phyloP scores from a whole-genome alignment of 768 basidiomycete genomes.

The Calocera cornea region DNA sequence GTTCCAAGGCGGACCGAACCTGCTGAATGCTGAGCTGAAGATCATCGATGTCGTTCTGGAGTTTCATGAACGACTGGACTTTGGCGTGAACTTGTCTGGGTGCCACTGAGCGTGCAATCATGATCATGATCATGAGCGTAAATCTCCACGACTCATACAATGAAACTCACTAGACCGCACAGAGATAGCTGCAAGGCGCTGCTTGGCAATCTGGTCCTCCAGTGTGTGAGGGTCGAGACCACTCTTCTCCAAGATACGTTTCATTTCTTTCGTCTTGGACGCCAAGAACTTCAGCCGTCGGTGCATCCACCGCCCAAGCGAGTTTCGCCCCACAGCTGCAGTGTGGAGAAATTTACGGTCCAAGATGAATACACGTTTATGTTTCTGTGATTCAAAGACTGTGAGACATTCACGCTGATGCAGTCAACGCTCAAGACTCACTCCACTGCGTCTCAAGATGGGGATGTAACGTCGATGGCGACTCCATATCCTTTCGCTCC shows the following conservation, averaged over 20 bases:
- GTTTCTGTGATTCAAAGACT: not conserved
- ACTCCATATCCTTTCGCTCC: constrained; percentile 13
- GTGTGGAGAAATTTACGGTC: constrained; percentile 3
- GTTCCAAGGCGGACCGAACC: not conserved
- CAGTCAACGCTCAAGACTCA: not conserved
- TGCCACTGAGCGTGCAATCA: not conserved
- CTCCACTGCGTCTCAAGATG: constrained; percentile 6
- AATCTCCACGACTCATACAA: not conserved
- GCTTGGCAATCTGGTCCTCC: not conserved
- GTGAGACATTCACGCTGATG: not conserved
- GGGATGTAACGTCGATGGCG: not conserved
- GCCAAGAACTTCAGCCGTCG: not conserved
- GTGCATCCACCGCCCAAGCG: not conserved
- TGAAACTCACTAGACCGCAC: not conserved
- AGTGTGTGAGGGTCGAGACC: not conserved
- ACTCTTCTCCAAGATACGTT: not conserved
- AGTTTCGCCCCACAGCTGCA: not conserved
- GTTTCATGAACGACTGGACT: not conserved
- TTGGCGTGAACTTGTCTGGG: not conserved
- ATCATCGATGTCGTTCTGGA: not conserved
- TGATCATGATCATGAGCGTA: not conserved
- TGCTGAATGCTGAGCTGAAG: not conserved
- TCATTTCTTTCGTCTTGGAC: not conserved
- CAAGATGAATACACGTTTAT: not conserved
- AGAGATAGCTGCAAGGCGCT: not conserved